Conservation (phyloP, 345 rosid species). For the Adansonia digitata region DNA sequence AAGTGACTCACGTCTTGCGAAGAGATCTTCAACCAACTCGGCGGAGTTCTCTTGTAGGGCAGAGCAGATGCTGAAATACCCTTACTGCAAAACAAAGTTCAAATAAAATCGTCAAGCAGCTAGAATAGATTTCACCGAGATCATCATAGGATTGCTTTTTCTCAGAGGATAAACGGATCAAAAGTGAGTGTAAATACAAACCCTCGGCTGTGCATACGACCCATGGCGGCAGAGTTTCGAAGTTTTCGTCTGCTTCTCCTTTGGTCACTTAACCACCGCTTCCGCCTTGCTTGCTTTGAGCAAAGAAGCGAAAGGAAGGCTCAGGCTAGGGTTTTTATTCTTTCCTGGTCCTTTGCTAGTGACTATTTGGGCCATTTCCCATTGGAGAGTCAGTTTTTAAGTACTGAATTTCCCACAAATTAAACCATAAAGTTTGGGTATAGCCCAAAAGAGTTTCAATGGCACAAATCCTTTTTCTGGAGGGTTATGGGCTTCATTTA, state of each 20-base stretch:
- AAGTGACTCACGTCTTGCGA: slow-evolving; percentile 45
- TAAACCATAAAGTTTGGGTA: too few species aligned
- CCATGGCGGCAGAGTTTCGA: slow-evolving; percentile 41
- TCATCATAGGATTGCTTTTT: neutral
- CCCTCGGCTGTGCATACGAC: slow-evolving; percentile 90
- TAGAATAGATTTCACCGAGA: neutral
- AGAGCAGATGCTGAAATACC: slow-evolving; percentile 90
- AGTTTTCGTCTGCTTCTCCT: slow-evolving; percentile 6
- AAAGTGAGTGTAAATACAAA: slow-evolving; percentile 5
- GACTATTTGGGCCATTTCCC: neutral
- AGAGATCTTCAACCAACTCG: slow-evolving; percentile 74
- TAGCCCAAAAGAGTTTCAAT: too few species aligned
- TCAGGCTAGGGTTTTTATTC: slow-evolving; percentile 7
- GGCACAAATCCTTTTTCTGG: too few species aligned
- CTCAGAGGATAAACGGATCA: neutral
- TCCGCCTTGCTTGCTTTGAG: neutral
- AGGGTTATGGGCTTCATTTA: too few species aligned
- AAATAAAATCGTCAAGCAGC: neutral
- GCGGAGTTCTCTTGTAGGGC: slow-evolving; percentile 82
- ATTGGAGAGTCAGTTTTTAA: neutral
- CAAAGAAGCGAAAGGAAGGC: slow-evolving; percentile 2
- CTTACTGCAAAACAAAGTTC: slow-evolving; percentile 36
- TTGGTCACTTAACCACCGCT: neutral
- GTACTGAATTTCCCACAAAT: neutral
- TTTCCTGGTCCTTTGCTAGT: neutral